phyloP scores from a whole-genome alignment of 2,329 filamentous ascomycete genomes.

The Talaromyces rugulosus region DNA sequence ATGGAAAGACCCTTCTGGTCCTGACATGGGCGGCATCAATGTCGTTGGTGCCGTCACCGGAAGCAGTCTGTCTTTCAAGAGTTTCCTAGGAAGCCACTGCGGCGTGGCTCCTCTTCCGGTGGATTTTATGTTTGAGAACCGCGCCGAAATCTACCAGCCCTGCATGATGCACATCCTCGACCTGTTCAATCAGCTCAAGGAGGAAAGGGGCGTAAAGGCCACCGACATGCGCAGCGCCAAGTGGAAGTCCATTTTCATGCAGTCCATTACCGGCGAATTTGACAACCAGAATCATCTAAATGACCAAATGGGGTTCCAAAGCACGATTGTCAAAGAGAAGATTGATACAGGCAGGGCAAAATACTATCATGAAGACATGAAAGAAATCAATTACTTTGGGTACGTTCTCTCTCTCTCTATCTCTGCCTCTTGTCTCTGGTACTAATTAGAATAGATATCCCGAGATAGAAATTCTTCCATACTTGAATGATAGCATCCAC shows the following conservation, averaged over 20 bases:
- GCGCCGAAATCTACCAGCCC: conserved; percentile 27
- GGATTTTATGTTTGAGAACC: conserved; percentile 27
- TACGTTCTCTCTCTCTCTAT: conserved; percentile 17
- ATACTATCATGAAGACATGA: conserved; percentile 26
- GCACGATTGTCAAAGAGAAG: conserved; percentile 26
- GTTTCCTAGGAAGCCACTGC: conserved; percentile 27
- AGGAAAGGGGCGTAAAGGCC: not conserved
- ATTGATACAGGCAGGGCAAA: conserved; percentile 25
- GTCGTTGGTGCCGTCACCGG: conserved; percentile 25
- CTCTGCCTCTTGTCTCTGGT: not conserved
- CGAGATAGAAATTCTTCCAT: conserved; percentile 37
- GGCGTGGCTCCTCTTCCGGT: conserved; percentile 25
- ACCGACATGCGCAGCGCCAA: conserved; percentile 19
- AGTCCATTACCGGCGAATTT: conserved; percentile 28
- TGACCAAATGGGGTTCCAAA: conserved; percentile 33
- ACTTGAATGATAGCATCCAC: conserved; percentile 31
- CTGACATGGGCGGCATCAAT: conserved; percentile 28
- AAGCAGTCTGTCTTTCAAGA: conserved; percentile 30
- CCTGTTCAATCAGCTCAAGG: conserved; percentile 26
- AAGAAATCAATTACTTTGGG: conserved; percentile 43
- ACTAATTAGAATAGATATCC: conserved; percentile 20
- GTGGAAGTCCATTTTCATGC: conserved; percentile 28
- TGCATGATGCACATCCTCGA: conserved; percentile 29
- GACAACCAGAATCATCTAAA: conserved; percentile 26
- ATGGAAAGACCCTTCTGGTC: conserved; percentile 20